Base-by-base conservation (phyloP, 495 filamentous ascomycete genomes). In the Daldinia decipiens region DNA sequence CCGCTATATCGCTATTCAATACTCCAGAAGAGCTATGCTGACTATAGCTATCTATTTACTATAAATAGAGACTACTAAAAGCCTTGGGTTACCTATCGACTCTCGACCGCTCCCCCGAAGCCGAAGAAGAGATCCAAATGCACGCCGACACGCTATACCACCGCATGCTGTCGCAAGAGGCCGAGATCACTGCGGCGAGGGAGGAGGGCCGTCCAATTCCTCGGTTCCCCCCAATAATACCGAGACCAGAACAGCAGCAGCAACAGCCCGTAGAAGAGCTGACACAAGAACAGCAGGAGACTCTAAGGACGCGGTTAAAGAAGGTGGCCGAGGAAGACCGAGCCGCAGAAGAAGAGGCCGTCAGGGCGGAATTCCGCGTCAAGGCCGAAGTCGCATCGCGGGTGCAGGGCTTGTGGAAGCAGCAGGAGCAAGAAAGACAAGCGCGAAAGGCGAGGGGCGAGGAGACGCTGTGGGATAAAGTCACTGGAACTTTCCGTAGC, bases 51-150 rank as follows among this genome's bases (percentile, higher is more conserved):
- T 31, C 21, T 53, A 13, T 36, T 36, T 36, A 0, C 11, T 13
- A 21, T 21, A 31, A 29, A 32, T 65, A 94, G 87, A 90, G 93
- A 80, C 92, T 98, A 68, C 80, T 99, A 39, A 93, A 93, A 78
- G 92, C 93, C 9, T 80, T 99, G 31, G 95, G 95, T n/a, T 99
- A 97, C 77, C 84, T 96, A 68, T 86, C 87, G 0, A 84, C 84
- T 39, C 83, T 86, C 67, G 82, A 89, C 13, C 85, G 88, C n/a
- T 82, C 87, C 38, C 71, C 82, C 5, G 90, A 90, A 50, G 85
- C 90, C 56, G 92, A 97, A 70, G 95, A 98, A 81, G 83, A 87
- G 61, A 97, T 99, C 66, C 95, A 99, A 81, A 92, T 99, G 91
- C 93, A 96, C 79, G 94, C 93, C 56, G 93, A 98, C 79, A 88